These are phyloP conservation scores for Gastrolobium bilobum DNA, from an alignment of 306 rosid species.

Conservation along the genomic window DNA sequence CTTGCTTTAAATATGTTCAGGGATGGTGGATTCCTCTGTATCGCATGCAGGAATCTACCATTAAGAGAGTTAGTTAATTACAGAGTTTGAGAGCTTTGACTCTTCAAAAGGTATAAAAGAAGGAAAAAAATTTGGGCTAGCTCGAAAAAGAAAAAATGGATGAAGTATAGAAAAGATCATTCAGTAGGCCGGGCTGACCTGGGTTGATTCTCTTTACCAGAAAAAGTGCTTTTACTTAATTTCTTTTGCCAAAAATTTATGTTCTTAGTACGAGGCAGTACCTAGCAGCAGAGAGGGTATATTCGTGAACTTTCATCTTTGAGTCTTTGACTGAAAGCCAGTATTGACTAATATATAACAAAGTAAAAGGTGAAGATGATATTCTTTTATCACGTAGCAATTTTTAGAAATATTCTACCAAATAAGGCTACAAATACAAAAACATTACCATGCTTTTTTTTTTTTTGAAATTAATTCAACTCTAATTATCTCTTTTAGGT, in stretches of 20 bases:
- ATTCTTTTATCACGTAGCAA: conserved; percentile 28
- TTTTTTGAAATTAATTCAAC: too few species aligned
- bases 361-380: conserved; percentile 21
- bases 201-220: conserved; percentile 39
- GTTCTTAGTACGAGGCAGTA: conserved; percentile 18
- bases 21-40: conserved; percentile 11
- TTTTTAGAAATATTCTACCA: conserved; percentile 8
- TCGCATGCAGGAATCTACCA: conserved; percentile 33
- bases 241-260: conserved; percentile 25
- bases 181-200: conserved; percentile 35
- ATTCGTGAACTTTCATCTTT: conserved; percentile 37
- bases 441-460: background rate
- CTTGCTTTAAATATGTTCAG: conserved; percentile 27
- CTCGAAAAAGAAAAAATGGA: background rate
- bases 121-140: conserved; percentile 35
- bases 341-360: conserved; percentile 35
- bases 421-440: conserved; percentile 27
- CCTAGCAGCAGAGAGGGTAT: conserved; percentile 26
- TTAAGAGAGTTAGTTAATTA: background rate
- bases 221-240: conserved; percentile 38
- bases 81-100: conserved; percentile 22
- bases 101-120: conserved; percentile 48
- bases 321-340: conserved; percentile 42
- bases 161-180: conserved; percentile 15
- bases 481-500: too few species aligned